A percentile compares a stretch with the other conserved stretches of the same genome.
These are phyloP conservation scores for Hemileia vastatrix DNA, from an alignment of 1,284 basidiomycete species.

Conservation along the genomic window DNA sequence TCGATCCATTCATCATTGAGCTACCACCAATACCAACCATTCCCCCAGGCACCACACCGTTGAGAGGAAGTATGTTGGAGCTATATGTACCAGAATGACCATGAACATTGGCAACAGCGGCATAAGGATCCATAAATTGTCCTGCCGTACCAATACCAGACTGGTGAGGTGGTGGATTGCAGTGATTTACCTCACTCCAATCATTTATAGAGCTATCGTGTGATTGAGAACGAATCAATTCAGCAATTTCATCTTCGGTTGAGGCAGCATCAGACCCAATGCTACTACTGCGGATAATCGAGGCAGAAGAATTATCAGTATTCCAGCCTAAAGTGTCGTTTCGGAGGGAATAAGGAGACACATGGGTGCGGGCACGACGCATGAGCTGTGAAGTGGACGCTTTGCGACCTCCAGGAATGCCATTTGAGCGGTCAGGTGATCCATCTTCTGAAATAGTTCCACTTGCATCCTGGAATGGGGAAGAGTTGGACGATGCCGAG, in stretches of 20 bases:
- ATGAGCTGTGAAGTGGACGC: slow-evolving; percentile 13
- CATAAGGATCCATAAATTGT: slow-evolving; percentile 21
- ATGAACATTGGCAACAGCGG: slow-evolving; percentile 21
- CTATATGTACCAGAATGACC: slow-evolving; percentile 7
- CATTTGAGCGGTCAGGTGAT: slow-evolving; percentile 7
- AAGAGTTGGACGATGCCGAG: slow-evolving; percentile 12
- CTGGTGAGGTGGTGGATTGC: slow-evolving; percentile 7
- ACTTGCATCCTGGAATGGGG: slow-evolving; percentile 8
- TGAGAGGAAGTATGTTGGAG: not conserved
- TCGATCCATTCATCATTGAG: too few species aligned
- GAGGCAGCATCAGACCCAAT: slow-evolving; percentile 13
- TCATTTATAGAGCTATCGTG: slow-evolving; percentile 19
- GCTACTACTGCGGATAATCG: slow-evolving; percentile 12
- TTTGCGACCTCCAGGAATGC: slow-evolving; percentile 16
- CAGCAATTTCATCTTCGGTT: slow-evolving; percentile 13
- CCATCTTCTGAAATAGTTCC: slow-evolving; percentile 10
- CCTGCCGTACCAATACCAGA: slow-evolving; percentile 15
- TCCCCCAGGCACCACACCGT: not conserved
- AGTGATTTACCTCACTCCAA: slow-evolving; percentile 5
- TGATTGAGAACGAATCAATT: slow-evolving; percentile 14
- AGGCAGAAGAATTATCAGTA: not conserved
- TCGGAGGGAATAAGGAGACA: slow-evolving; percentile 11
- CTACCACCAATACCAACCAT: slow-evolving; percentile 6
- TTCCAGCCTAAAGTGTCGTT: slow-evolving; percentile 8
- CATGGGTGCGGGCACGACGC: slow-evolving; percentile 17